Evolutionary conservation across 805 yeast genomes (phyloP), one percentile per base, ranked within the genome.

Genomic region (Candida suzukii): DNA sequence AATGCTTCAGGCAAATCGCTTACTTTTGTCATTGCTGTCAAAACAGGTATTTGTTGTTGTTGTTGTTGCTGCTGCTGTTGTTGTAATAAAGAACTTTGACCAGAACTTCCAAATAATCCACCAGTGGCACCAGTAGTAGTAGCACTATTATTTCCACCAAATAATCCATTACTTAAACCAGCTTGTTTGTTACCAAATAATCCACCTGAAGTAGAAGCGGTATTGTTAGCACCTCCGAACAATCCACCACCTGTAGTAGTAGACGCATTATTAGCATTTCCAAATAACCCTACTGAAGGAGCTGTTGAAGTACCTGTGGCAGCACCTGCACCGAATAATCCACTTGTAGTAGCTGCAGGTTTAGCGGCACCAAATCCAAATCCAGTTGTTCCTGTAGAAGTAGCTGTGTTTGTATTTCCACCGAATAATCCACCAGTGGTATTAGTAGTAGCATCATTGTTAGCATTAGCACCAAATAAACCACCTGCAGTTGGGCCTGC

Each of bases 1-100:
- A 80, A 62, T n/a, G 64, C 72, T n/a, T 76, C 81, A 2, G 93
- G 90, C 31, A 85, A 63, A 45, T 83, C 91, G 9, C 78, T 77
- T 10, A 85, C 83, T 38, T 83, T 72, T 0, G 91, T 81, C 79
- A 85, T 76, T 13, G 88, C 78, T 11, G 83, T 81, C 35, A 85
- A 66, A 38, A 66, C 74, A 4, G 72, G 69, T 40, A 66, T 56
- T 43, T 67, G 78, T 10, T 62, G 61, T 21, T 68, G 70, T 34
- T 64, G 65, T 35, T 68, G 70, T 38, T 63, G 64, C 27, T 66
- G 64, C 27, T 66, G 70, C 32, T 67, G 70, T 20, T 60, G 64
- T 32, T 46, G 51, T 19, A 41, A 46, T 20, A 45, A 49, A 16
- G 27, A 12, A 17, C 4, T 21, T 12, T 29, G 26, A 14, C n/a